phyloP scores from a whole-genome alignment of 176 grass and related monocot species.

The Metroxylon sagu region DNA sequence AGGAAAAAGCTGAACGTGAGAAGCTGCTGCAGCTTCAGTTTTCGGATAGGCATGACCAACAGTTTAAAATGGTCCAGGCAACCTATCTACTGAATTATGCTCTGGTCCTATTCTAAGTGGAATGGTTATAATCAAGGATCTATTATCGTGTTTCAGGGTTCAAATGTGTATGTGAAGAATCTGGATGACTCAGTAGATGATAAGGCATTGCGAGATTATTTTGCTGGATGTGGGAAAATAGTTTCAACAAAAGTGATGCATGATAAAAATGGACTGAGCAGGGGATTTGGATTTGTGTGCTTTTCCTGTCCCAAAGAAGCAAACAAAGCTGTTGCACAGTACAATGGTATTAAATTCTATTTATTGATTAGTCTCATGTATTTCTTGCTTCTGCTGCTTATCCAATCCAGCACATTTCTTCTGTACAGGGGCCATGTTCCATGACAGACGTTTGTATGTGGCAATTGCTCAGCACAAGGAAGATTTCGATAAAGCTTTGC shows the following conservation, averaged over 20 bases:
- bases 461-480: slow-evolving; percentile 9
- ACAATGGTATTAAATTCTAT: slow-evolving; percentile 11
- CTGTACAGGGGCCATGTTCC: neutral
- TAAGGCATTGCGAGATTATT: neutral
- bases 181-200: slow-evolving; percentile 1
- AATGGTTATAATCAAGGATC: too few relatives aligned
- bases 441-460: neutral
- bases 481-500: neutral
- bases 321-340: neutral
- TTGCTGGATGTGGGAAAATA: slow-evolving; percentile 2
- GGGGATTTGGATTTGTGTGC: slow-evolving; percentile 17
- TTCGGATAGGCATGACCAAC: neutral
- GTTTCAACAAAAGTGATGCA: slow-evolving; percentile 3
- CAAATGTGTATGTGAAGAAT: slow-evolving; percentile 5
- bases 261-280: slow-evolving; percentile 7
- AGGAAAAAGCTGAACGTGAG: neutral
- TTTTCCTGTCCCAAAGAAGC: slow-evolving; percentile 8
- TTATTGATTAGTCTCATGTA: neutral
- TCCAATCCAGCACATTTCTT: too few relatives aligned
- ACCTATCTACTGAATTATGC: too few relatives aligned
- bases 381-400: neutral
- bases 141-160: neutral
- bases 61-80: neutral
- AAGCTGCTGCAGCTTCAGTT: slow-evolving; percentile 7
- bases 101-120: too few relatives aligned